These are phyloP conservation scores for Serendipita sp. DNA, from an alignment of 768 basidiomycete species.

Conservation along the genomic window DNA sequence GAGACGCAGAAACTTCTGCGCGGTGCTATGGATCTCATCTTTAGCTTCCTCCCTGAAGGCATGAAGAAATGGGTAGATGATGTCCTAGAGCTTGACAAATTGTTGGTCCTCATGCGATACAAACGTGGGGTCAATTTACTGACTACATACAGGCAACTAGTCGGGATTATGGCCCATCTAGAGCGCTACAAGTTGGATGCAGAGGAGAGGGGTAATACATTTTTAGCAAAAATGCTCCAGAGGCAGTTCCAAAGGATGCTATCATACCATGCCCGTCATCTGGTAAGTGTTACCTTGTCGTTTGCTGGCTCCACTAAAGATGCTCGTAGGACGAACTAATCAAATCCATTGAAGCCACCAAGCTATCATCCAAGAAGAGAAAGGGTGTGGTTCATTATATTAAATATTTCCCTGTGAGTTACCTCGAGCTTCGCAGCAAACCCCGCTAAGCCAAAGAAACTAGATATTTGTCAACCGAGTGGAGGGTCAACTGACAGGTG, in stretches of 20 bases:
- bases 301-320: constrained; percentile 1
- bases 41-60: constrained; percentile 77
- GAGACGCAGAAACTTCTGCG: constrained; percentile 66
- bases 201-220: constrained; percentile 62
- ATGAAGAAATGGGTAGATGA: constrained; percentile 72
- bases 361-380: constrained; percentile 80
- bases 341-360: constrained; percentile 75
- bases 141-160: constrained; percentile 44
- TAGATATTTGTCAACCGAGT: constrained; percentile 57
- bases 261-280: constrained; percentile 51
- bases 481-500: constrained; percentile 67
- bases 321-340: constrained; percentile 61
- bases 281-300: constrained; percentile 19
- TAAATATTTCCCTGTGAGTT: constrained; percentile 62
- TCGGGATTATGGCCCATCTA: constrained; percentile 63
- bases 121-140: background rate
- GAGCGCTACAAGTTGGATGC: constrained; percentile 65
- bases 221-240: constrained; percentile 53
- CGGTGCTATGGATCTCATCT: constrained; percentile 85
- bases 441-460: background rate
- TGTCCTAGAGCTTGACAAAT: constrained; percentile 52
- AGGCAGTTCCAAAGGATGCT: constrained; percentile 70
- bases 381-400: constrained; percentile 85
- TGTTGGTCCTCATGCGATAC: constrained; percentile 32
- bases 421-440: background rate